Base-by-base conservation (phyloP, 257 asterid species). In the Scutellaria galericulata region DNA sequence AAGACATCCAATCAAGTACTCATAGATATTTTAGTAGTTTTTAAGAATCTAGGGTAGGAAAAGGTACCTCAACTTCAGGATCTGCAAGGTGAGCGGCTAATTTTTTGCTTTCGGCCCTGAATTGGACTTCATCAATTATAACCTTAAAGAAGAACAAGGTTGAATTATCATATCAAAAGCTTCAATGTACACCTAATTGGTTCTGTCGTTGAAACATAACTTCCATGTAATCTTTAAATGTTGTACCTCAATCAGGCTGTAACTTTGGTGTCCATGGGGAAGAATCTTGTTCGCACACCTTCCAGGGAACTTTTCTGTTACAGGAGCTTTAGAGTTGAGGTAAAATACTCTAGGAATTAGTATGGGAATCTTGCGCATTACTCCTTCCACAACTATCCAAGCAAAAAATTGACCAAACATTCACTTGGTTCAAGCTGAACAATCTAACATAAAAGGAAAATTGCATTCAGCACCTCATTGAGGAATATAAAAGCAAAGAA, bases 281-380 rank as follows among this genome's bases (percentile, higher is more conserved):
- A 92, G 97, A 80, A 82, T 77, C 88, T 91, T 95, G 83, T 87
- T 89, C 81, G 88, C 96, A 62, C 86, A 84, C 82, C 95, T 90
- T 83, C 99, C 99, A 22, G 98, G 98, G 78, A 95, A 90, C 68
- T 91, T 97, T 77, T 94, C 99, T 39, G 98, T 87, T 45, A 91
- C 87, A 45, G 98, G 95, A 84, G 95, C 95, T 87, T 92, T 95
- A 68, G 97, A 91, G 80, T 95, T 95, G 73, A 95, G 90, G 85
- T 88, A 95, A 86, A 95, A 95, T 68, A 86, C 80, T 77, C 99
- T 86, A 69, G 99, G 95, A 64, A 90, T 81, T 64, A 61, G 73
- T 70, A 95, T 75, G 68, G 95, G 91, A 77, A 95, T 83, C 82
- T 90, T 95, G 58, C 79, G 90, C 99, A 95, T 89, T 45, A 58